Base-by-base conservation (phyloP, 176 grass and related monocot species). In the Microstegium vimineum region DNA sequence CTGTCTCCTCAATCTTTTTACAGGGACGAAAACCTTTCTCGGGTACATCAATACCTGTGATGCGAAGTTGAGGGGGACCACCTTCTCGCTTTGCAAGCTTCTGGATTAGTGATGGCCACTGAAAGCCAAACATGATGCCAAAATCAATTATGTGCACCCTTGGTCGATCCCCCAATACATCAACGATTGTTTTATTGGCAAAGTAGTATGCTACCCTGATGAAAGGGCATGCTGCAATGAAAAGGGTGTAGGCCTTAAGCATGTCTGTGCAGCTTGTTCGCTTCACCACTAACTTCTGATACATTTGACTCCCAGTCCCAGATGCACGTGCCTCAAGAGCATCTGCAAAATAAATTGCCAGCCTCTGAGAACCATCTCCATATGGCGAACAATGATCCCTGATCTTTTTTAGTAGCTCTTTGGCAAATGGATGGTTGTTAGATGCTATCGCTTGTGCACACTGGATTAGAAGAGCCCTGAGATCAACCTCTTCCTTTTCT, bases 31-130 rank as follows among this genome's bases (percentile, higher is more conserved):
- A 88, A 78, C 93, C 90, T 64, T 54, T 62, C 37, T 78, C 54
- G 6, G 89, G 87, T n/a, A 86, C 37, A 15, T 88, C 85, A 36
- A 92, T 83, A n/a, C 90, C 87, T n/a, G 87, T 95, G 34, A 95
- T 92, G 8, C 82, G 78, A 28, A 95, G 83, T 6, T 78, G 83
- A 5, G 90, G 90, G 7, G 78, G 70, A 1, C 51, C 76, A 10
- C 59, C 73, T 45, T 82, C 43, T 70, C 34, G 57, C 26, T 43
- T 46, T n/a, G 82, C 80, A 23, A 95, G 62, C 2, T 27, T 59
- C 31, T 95, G 85, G 32, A 95, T 88, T 23, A 95, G 82, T 31
- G 28, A 74, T 64, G 90, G 82, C 90, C 93, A 90, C 8, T 86
- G 78, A 75, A 95, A 95, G 38, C 93, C 82, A 12, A 92, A 81